These are phyloP conservation scores for Phytophthora kernoviae DNA, from an alignment of 352 stramenopile species.

Conservation along the genomic window DNA sequence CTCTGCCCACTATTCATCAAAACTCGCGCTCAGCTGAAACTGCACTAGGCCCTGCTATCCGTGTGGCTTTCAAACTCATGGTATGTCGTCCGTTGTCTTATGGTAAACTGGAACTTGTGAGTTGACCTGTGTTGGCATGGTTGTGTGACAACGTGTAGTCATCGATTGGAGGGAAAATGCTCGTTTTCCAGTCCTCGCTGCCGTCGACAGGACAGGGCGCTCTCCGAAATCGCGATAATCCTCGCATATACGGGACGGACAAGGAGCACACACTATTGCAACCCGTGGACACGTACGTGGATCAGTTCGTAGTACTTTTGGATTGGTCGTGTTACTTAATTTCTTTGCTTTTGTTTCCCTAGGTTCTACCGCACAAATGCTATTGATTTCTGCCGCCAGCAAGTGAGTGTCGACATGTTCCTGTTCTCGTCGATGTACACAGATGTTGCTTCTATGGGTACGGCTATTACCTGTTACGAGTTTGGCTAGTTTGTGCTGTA, in stretches of 20 bases:
- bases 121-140: constrained; percentile 2
- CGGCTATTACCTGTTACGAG: constrained; percentile 3
- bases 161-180: constrained; percentile 88
- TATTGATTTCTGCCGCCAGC: constrained; percentile 97
- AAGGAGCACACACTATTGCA: constrained; percentile 93
- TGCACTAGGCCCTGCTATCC: constrained; percentile 87
- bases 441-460: constrained; percentile 95
- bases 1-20: constrained; percentile 91
- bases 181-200: constrained; percentile 88
- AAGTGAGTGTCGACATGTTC: constrained; percentile 99
- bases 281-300: constrained; percentile 77
- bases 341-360: constrained; percentile 6
- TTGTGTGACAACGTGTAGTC: constrained; percentile 42
- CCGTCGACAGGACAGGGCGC: constrained; percentile 78
- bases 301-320: constrained; percentile 1
- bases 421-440: constrained; percentile 96
- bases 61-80: constrained; percentile 98
- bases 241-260: constrained; percentile 79
- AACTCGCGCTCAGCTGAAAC: constrained; percentile 81
- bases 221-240: constrained; percentile 86
- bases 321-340: not conserved
- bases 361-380: constrained; percentile 92
- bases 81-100: constrained; percentile 85
- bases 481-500: not conserved
- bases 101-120: constrained; percentile 52